Conservation (phyloP, 345 rosid species). For the Nephelium lappaceum region DNA sequence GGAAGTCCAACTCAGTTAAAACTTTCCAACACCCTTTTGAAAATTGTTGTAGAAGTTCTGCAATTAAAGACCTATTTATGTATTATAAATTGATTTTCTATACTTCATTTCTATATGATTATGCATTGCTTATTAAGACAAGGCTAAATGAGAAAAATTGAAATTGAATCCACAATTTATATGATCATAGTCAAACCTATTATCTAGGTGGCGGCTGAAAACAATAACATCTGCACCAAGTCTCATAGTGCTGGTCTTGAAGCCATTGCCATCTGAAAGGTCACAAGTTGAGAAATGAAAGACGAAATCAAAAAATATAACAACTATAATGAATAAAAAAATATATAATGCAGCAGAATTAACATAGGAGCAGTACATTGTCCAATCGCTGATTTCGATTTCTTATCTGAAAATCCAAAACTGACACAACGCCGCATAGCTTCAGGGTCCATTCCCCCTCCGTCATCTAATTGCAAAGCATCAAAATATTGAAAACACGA, state of each 20-base stretch:
- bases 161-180: slow-evolving; percentile 7
- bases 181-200: slow-evolving; percentile 54
- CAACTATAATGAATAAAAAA: slow-evolving; percentile 9
- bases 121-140: background rate
- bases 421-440: slow-evolving; percentile 88
- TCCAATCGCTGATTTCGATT: slow-evolving; percentile 75
- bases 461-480: slow-evolving; percentile 62
- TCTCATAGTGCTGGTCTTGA: slow-evolving; percentile 97
- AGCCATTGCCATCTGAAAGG: slow-evolving; percentile 93
- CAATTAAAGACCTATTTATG: background rate
- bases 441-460: slow-evolving; percentile 97
- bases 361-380: slow-evolving; percentile 53
- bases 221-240: slow-evolving; percentile 96
- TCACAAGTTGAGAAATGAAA: slow-evolving; percentile 32
- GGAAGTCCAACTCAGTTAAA: background rate
- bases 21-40: background rate
- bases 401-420: slow-evolving; percentile 96
- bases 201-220: slow-evolving; percentile 66
- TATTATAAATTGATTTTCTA: background rate
- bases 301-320: slow-evolving; percentile 3
- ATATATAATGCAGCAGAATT: slow-evolving; percentile 8
- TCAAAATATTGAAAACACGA: slow-evolving; percentile 13
- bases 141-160: slow-evolving; percentile 2
- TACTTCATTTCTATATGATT: background rate
- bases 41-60: slow-evolving; percentile 1